These are phyloP conservation scores for Mrakia gelida DNA, from an alignment of 768 basidiomycete species.

Conservation along the genomic window DNA sequence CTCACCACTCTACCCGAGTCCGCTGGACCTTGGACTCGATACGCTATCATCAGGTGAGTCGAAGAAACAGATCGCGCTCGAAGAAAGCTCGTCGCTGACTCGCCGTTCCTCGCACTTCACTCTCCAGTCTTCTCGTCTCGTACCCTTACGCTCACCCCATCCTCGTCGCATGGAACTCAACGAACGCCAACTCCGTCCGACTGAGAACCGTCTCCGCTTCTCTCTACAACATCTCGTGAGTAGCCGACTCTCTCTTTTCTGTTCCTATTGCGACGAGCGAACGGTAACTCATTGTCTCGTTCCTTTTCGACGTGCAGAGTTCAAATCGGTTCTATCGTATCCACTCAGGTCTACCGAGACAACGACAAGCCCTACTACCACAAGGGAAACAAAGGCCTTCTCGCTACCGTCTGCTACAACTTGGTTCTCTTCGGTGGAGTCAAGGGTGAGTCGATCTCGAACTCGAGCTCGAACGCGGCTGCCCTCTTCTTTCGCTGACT, in stretches of 20 bases:
- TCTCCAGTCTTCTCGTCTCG: constrained; percentile 47
- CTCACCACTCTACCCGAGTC: constrained; percentile 50
- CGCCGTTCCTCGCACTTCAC: neutral
- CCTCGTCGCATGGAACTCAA: constrained; percentile 44
- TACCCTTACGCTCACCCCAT: constrained; percentile 49
- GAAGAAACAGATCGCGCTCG: too few species aligned
- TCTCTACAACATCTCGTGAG: neutral
- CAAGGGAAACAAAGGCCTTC: neutral
- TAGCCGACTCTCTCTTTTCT: neutral
- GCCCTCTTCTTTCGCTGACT: neutral
- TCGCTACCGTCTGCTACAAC: neutral
- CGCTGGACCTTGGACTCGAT: constrained; percentile 36
- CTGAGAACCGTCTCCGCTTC: constrained; percentile 14
- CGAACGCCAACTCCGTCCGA: constrained; percentile 32
- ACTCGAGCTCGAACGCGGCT: too few species aligned
- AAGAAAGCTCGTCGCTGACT: neutral
- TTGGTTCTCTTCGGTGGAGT: neutral
- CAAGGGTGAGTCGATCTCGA: neutral
- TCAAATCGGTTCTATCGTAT: constrained; percentile 9
- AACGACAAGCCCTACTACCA: constrained; percentile 41
- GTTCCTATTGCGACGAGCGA: neutral
- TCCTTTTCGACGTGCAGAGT: constrained; percentile 7
- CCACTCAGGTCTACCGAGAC: constrained; percentile 52
- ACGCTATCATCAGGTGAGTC: constrained; percentile 31
- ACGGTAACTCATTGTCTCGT: neutral